These are phyloP conservation scores for Aureobasidium sp. DNA, from an alignment of 2,329 filamentous ascomycete genomes.

Conservation along the genomic window DNA sequence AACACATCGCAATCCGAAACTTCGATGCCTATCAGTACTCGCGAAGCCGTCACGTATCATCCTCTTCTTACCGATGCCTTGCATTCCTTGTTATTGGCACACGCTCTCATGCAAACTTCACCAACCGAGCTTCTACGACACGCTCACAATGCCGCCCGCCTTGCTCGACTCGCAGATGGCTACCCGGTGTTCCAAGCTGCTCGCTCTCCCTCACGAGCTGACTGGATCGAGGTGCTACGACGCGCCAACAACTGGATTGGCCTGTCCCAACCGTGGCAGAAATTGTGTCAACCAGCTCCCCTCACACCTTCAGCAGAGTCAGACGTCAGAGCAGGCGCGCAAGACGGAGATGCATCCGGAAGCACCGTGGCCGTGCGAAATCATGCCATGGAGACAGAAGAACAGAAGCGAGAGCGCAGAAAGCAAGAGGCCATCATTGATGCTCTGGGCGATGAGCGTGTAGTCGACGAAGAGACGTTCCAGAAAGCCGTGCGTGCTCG, in stretches of 20 bases:
- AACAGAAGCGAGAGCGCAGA: constrained; percentile 52
- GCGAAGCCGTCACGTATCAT: constrained; percentile 70
- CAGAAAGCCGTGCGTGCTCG: constrained; percentile 56
- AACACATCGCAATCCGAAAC: constrained; percentile 22
- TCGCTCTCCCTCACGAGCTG: constrained; percentile 63
- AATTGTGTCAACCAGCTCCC: constrained; percentile 52
- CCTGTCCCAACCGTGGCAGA: constrained; percentile 60
- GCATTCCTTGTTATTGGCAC: constrained; percentile 69
- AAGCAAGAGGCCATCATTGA: constrained; percentile 62
- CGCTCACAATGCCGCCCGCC: constrained; percentile 71
- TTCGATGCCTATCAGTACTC: constrained; percentile 35
- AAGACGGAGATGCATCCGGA: constrained; percentile 18
- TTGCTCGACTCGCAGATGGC: constrained; percentile 67
- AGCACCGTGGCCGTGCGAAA: constrained; percentile 8
- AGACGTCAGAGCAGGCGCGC: constrained; percentile 1
- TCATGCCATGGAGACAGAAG: constrained; percentile 36
- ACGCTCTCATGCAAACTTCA: constrained; percentile 73
- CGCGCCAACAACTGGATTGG: constrained; percentile 63
- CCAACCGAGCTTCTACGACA: constrained; percentile 70
- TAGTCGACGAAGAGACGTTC: constrained; percentile 60
- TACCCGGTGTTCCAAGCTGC: constrained; percentile 74
- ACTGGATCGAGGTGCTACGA: constrained; percentile 72
- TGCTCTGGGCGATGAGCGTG: constrained; percentile 59
- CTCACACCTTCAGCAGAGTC: constrained; percentile 32
- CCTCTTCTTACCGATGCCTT: constrained; percentile 72